phyloP scores from a whole-genome alignment of 768 basidiomycete species.

The Russula vinacea region DNA sequence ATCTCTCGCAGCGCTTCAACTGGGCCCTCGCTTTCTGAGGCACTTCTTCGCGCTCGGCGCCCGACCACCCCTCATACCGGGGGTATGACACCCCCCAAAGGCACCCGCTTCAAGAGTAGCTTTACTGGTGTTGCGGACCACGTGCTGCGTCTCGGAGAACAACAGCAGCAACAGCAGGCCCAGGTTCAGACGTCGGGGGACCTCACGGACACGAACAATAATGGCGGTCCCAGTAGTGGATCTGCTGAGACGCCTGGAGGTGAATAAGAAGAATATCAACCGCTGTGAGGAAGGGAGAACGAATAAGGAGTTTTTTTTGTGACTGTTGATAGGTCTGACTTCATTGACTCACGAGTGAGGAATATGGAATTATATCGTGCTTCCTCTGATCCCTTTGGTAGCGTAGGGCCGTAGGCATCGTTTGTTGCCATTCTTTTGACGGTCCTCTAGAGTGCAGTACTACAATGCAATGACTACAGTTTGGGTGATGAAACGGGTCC shows the following conservation, averaged over 20 bases:
- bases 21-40: slow-evolving; percentile 65
- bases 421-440: not conserved
- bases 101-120: slow-evolving; percentile 70
- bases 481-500: not conserved
- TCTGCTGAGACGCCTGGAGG: not conserved
- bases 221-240: not conserved
- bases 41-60: slow-evolving; percentile 63
- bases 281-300: not conserved
- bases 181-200: slow-evolving; percentile 3
- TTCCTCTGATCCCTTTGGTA: not conserved
- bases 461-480: not conserved
- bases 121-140: slow-evolving; percentile 56
- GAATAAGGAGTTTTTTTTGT: not conserved
- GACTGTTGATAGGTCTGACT: not conserved
- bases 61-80: slow-evolving; percentile 31
- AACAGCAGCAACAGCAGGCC: slow-evolving; percentile 29
- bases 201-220: not conserved
- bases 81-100: slow-evolving; percentile 40
- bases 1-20: slow-evolving; percentile 44
- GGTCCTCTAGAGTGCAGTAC: not conserved
- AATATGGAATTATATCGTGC: not conserved
- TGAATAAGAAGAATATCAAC: not conserved
- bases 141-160: slow-evolving; percentile 36
- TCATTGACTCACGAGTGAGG: not conserved
- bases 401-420: not conserved